Evolutionary conservation across 2,329 filamentous ascomycete species (phyloP).

Genomic region (Hypoxylon sp.): DNA sequence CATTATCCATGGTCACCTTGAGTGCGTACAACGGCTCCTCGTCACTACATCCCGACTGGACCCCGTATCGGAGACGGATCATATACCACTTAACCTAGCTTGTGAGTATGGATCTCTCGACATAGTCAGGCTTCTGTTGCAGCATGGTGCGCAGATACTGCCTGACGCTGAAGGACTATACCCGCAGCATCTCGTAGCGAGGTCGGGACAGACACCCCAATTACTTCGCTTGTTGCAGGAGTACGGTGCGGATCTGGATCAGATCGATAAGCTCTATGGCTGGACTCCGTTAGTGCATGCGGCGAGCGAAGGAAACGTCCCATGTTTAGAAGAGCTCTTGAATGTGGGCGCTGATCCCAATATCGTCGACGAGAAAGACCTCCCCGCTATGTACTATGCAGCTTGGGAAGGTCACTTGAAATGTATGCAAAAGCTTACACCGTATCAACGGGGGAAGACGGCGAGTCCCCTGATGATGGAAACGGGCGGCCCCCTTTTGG

Average conservation of each 20-base stretch:
- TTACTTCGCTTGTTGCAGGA: conserved; percentile 83
- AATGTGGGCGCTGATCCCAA: conserved; percentile 81
- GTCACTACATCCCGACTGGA: conserved; percentile 85
- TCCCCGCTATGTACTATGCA: conserved; percentile 97
- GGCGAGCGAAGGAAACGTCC: conserved; percentile 93
- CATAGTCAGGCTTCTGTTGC: conserved; percentile 86
- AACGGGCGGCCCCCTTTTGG: conserved; percentile 53
- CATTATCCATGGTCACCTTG: conserved; percentile 86
- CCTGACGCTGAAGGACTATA: conserved; percentile 96
- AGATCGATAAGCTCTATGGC: conserved; percentile 94
- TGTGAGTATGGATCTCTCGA: conserved; percentile 91
- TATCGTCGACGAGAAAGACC: conserved; percentile 88
- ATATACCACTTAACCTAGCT: conserved; percentile 92
- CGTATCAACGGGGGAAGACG: conserved; percentile 61
- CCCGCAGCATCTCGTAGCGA: conserved; percentile 95
- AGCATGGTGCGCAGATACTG: conserved; percentile 83
- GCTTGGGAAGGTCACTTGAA: conserved; percentile 97
- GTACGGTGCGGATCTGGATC: conserved; percentile 90
- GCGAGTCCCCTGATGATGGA: conserved; percentile 60
- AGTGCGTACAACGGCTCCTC: conserved; percentile 83
- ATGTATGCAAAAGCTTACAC: conserved; percentile 89
- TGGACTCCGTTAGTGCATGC: conserved; percentile 98
- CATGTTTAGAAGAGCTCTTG: conserved; percentile 84
- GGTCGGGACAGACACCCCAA: conserved; percentile 84
- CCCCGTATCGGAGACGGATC: conserved; percentile 85